Evolutionary conservation across 2,329 filamentous ascomycete species (phyloP).

Genomic region (Lachnum nothofagi): DNA sequence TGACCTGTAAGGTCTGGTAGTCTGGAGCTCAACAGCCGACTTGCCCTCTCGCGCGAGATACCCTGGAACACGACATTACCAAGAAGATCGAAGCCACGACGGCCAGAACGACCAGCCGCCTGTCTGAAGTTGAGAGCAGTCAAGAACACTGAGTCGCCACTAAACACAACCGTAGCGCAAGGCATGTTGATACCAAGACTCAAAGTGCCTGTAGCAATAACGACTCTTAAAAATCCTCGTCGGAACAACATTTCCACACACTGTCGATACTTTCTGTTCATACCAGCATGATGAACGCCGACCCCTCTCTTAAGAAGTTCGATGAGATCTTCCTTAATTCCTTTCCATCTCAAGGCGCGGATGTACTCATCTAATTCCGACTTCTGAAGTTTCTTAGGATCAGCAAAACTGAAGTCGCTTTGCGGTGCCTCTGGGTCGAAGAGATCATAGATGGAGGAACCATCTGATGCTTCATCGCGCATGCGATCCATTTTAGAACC

Average conservation of each 20-base stretch:
- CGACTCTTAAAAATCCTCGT: constrained; percentile 63
- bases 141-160: constrained; percentile 66
- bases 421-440: constrained; percentile 64
- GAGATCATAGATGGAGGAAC: constrained; percentile 52
- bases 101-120: constrained; percentile 70
- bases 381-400: constrained; percentile 51
- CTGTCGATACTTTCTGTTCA: constrained; percentile 74
- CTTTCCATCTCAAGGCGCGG: constrained; percentile 45
- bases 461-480: constrained; percentile 51
- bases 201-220: constrained; percentile 71
- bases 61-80: constrained; percentile 77
- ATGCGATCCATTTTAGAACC: constrained; percentile 52
- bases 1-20: constrained; percentile 71
- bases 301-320: constrained; percentile 61
- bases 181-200: constrained; percentile 80
- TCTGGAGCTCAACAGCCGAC: constrained; percentile 65
- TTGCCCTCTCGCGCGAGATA: constrained; percentile 55
- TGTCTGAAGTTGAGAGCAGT: constrained; percentile 74
- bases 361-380: constrained; percentile 56
- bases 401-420: constrained; percentile 61
- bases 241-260: constrained; percentile 69
- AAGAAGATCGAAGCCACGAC: constrained; percentile 73
- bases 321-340: constrained; percentile 50
- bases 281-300: constrained; percentile 72
- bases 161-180: constrained; percentile 75